Conservation (phyloP, 495 filamentous ascomycete species). For the Aeminium ludgeri region DNA sequence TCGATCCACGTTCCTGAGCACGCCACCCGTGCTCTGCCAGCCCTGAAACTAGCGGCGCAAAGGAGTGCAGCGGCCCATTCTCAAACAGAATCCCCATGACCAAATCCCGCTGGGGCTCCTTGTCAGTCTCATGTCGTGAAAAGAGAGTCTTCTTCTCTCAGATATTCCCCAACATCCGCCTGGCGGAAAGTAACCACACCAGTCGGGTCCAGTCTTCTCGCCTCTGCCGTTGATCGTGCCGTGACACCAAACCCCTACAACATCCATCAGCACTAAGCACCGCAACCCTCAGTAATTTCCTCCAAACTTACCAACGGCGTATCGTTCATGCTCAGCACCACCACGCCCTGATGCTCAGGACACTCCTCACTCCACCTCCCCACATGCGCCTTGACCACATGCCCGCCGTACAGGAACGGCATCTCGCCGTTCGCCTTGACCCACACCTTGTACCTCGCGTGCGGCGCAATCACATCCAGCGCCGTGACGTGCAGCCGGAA, state of each 20-base stretch:
- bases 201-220: slow-evolving; percentile 69
- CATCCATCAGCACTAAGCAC: background rate
- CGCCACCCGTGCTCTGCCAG: too few species aligned
- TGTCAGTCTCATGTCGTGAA: slow-evolving; percentile 26
- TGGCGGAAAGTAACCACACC: slow-evolving; percentile 72
- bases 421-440: slow-evolving; percentile 89
- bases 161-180: slow-evolving; percentile 79
- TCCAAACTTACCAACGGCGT: slow-evolving; percentile 42
- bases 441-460: slow-evolving; percentile 89
- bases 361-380: slow-evolving; percentile 78
- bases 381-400: slow-evolving; percentile 83
- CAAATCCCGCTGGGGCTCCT: too few species aligned
- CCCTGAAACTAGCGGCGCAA: too few species aligned
- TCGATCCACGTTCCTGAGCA: too few species aligned
- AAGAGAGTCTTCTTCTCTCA: slow-evolving; percentile 52
- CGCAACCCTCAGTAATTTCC: background rate
- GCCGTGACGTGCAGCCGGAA: slow-evolving; percentile 73
- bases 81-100: too few species aligned
- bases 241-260: slow-evolving; percentile 63
- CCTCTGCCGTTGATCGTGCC: slow-evolving; percentile 65
- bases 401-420: slow-evolving; percentile 82
- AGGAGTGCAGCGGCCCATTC: too few species aligned
- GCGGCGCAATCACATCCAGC: slow-evolving; percentile 67
- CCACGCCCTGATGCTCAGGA: slow-evolving; percentile 58
- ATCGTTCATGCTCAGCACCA: slow-evolving; percentile 63